A percentile compares a stretch with the other conserved stretches of the same genome.
These are phyloP conservation scores for Gracilaria gracilis DNA, from an alignment of 23 red algal genomes.

Conservation along the genomic window DNA sequence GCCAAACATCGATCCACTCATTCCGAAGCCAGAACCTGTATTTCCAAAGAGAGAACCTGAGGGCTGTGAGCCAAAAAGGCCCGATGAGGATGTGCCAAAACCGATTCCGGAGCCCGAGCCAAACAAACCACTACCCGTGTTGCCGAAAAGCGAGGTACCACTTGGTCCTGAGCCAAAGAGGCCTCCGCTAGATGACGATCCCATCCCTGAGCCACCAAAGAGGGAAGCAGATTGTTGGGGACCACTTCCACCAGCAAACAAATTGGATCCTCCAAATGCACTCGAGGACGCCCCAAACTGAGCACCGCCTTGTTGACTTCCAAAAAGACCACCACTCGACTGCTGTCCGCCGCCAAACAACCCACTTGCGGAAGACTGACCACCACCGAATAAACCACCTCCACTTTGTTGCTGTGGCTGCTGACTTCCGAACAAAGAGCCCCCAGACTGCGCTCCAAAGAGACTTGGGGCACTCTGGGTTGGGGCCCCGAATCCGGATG, in stretches of 20 bases:
- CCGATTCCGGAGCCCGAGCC: slow-evolving; percentile 15
- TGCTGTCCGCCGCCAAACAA: slow-evolving; percentile 23
- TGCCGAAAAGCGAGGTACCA: slow-evolving; percentile 37
- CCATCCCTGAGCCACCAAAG: slow-evolving; percentile 26
- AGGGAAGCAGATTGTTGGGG: slow-evolving; percentile 36
- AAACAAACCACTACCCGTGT: slow-evolving; percentile 46
- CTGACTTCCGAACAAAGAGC: slow-evolving; percentile 28
- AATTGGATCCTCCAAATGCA: slow-evolving; percentile 35
- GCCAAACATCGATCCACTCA: slow-evolving; percentile 44
- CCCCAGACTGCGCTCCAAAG: slow-evolving; percentile 40
- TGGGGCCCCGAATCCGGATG: slow-evolving; percentile 49
- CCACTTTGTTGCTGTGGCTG: background rate
- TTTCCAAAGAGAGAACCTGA: slow-evolving; percentile 51
- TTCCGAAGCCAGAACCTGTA: slow-evolving; percentile 16
- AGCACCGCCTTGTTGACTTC: background rate
- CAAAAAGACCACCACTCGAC: slow-evolving; percentile 31
- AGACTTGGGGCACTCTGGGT: slow-evolving; percentile 4
- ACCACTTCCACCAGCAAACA: slow-evolving; percentile 17
- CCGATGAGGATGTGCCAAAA: slow-evolving; percentile 8
- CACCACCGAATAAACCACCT: slow-evolving; percentile 26
- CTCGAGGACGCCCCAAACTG: slow-evolving; percentile 38
- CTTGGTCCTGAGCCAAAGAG: slow-evolving; percentile 39
- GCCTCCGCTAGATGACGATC: slow-evolving; percentile 17
- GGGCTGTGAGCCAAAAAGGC: slow-evolving; percentile 21
- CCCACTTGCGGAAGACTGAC: background rate